Base-by-base conservation (phyloP, 495 filamentous ascomycete species). In the Aspergillus carlsbadensis region DNA sequence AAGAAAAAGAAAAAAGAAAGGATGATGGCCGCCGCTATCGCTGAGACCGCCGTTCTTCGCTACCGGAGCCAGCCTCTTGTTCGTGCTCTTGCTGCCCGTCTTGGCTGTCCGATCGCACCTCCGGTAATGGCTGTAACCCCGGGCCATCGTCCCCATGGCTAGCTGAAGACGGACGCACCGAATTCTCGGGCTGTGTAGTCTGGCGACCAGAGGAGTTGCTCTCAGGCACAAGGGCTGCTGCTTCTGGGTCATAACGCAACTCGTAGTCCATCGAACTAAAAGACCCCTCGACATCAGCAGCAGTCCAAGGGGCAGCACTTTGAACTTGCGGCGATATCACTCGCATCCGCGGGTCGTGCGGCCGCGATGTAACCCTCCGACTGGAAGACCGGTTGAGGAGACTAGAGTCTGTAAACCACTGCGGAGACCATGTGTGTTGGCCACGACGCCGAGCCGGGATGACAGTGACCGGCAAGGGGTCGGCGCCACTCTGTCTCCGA, bases 381-480 rank as follows among this genome's bases (percentile, higher is more conserved):
- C 51, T 50, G 1, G 60, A 53, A 1, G 62, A 48, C 21, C 56
- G 53, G 36, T 64, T 56, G 6, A 54, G 40, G 20, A 59, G 51
- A 35, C 52, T 61, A 17, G 59, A 46, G 43, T 60, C 52, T 17
- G 62, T 65, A 31, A 64, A 66, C 56, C 59, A 59, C 35, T 74
- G 65, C 15, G 71, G 76, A 26, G 68, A 75, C 76, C 75, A 78
- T 18, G 71, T 73, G 13, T 76, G 69, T 37, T 76, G 74, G 21
- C 70, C 70, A 11, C 84, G 75, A 5, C 81, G 80, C 41, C 84
- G 84, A 3, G 87, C 85, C 0, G 87, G 87, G 43, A 91, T 87
- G 22, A 88, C 75, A 7, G 84, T 88, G 20, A 89, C 78, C 2
- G 85, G 84, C 7, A 88, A 61, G 6, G 66, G 68, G 1, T 72